Evolutionary conservation across 2,329 filamentous ascomycete species (phyloP), one percentile per base, ranked within the genome.

Genomic region (Septoria petroselini): DNA sequence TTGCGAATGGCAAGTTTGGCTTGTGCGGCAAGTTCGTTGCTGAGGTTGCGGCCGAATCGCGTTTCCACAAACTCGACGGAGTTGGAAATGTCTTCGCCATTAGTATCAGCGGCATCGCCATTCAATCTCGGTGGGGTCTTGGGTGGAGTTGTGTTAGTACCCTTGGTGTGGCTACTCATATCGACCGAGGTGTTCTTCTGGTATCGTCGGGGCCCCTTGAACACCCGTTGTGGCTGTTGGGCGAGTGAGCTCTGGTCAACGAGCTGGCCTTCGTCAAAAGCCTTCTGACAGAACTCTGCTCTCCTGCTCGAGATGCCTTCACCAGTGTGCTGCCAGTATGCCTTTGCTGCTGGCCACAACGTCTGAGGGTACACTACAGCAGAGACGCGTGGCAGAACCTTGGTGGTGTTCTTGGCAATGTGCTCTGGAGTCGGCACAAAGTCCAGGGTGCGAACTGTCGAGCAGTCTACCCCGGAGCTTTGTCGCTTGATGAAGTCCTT

Each of bases 281-380:
- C 77, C 34, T 79, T 76, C 53, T 90, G 82, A 65, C 88, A 95
- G 68, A 95, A 96, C 66, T 96, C 91, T 27, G 89, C 91, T 33
- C 90, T 82, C 41, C 93, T 84, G 67, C 91, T 96, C 0, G 91
- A 96, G 11, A 95, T 78, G 12, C 93, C 93, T 54, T 95, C 91
- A 15, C 93, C 93, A 0, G 88, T 86, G 68, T 98, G 93, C 68
- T 97, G 93, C 93, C 93, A 98, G 64, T 95, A 96, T 62, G 90
- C 81, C 69, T 96, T 97, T n/a, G 89, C 88, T 52, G 86, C 70
- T 3, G 81, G 71, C 61, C 85, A 91, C 14, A 82, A 71, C 9
- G 83, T 79, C 38, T 78, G 74, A 0, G 84, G 81, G 60, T 85
- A 89, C 34, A 97, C 66, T 2, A 95, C 83, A 18, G 73, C 74